A percentile compares a stretch with the other conserved stretches of the same genome.
phyloP scores from a whole-genome alignment of 768 basidiomycete species.

The Rhizopogon salebrosus region DNA sequence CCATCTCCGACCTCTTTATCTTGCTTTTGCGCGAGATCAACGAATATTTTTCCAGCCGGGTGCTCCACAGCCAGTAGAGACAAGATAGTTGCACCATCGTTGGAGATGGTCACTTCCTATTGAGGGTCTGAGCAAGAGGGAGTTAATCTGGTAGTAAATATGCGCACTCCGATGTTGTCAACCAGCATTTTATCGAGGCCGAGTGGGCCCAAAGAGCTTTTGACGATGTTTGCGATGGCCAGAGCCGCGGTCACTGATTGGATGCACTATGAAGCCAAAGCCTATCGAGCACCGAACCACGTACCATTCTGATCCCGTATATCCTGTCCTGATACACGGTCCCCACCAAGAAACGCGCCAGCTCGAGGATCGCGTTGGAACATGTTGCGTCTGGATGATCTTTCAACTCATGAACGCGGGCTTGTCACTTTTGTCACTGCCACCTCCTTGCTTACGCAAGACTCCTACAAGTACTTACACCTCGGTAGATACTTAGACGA shows the following conservation, averaged over 20 bases:
- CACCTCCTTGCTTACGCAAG: background rate
- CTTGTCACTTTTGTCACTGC: background rate
- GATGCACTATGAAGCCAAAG: slow-evolving; percentile 4
- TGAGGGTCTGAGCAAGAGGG: slow-evolving; percentile 9
- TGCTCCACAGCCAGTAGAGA: slow-evolving; percentile 91
- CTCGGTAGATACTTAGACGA: too few relatives aligned
- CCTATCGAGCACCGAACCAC: background rate
- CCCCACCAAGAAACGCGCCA: slow-evolving; percentile 90
- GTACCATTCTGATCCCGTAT: slow-evolving; percentile 95
- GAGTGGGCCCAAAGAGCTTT: slow-evolving; percentile 91
- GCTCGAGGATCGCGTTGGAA: slow-evolving; percentile 90
- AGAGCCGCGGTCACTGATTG: slow-evolving; percentile 84
- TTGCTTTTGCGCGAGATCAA: slow-evolving; percentile 97
- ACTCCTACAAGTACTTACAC: too few relatives aligned
- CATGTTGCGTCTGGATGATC: slow-evolving; percentile 35
- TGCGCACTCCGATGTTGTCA: slow-evolving; percentile 89
- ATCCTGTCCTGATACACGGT: slow-evolving; percentile 91
- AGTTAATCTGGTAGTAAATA: background rate
- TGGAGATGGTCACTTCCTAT: slow-evolving; percentile 98
- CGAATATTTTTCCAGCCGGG: slow-evolving; percentile 95
- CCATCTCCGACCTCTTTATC: slow-evolving; percentile 99
- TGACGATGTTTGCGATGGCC: slow-evolving; percentile 95
- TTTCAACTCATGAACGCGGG: background rate
- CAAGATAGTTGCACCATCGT: slow-evolving; percentile 99
- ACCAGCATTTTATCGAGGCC: slow-evolving; percentile 98